Percentiles rank a stretch among this genome's conserved stretches.
These are phyloP conservation scores for Fusarium nygamai DNA, from an alignment of 2,329 filamentous ascomycete species.

Conservation along the genomic window DNA sequence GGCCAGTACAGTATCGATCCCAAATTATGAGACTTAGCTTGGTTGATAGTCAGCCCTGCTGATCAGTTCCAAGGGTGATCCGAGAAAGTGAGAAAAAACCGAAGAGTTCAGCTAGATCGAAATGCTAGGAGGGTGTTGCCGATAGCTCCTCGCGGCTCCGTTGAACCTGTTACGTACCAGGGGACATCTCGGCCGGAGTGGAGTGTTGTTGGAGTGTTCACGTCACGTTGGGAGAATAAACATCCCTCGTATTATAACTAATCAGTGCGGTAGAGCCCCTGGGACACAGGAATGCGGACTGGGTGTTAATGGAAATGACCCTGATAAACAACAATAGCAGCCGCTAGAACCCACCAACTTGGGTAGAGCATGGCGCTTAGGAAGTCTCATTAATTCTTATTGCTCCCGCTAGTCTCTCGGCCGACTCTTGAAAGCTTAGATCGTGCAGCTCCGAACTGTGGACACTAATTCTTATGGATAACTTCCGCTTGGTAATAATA, in stretches of 20 bases:
- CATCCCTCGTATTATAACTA: slow-evolving; percentile 1
- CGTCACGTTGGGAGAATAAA: slow-evolving; percentile 29
- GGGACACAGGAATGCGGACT: neutral
- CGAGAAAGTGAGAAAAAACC: neutral
- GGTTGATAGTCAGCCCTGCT: neutral
- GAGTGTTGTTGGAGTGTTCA: slow-evolving; percentile 23
- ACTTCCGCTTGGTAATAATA: slow-evolving; percentile 2
- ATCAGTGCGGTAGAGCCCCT: neutral
- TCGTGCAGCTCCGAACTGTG: neutral
- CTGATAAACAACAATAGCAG: neutral
- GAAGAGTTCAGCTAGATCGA: slow-evolving; percentile 8
- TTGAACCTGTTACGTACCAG: slow-evolving; percentile 2
- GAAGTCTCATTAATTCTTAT: slow-evolving; percentile 6
- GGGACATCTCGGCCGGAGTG: slow-evolving; percentile 28
- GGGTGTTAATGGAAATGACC: neutral
- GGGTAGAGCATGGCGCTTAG: slow-evolving; percentile 17
- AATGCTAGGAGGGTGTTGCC: slow-evolving; percentile 4
- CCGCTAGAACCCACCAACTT: neutral
- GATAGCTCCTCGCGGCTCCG: slow-evolving; percentile 18
- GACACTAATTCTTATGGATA: neutral
- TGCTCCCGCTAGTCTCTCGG: slow-evolving; percentile 12
- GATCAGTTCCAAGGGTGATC: neutral
- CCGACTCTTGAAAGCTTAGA: slow-evolving; percentile 14
- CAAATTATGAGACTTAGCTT: neutral
- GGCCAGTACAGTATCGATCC: neutral